These are phyloP conservation scores for Coccomyxa sp. DNA, from an alignment of 139 green algal genomes.

Conservation along the genomic window DNA sequence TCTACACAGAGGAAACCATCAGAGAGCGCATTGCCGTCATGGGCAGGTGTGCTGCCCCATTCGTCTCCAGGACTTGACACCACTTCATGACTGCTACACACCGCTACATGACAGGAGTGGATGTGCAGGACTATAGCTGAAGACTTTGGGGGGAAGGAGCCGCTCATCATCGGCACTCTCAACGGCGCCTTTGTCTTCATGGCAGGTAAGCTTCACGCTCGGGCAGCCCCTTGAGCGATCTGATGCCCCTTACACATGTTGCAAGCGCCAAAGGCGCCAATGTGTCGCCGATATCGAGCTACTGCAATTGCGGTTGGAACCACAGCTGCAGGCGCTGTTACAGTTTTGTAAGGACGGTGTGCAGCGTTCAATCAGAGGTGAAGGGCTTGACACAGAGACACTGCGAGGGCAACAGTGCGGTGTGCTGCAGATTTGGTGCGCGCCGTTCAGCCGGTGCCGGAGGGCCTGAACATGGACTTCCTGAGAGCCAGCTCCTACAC, in stretches of 20 bases:
- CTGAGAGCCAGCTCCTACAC: constrained; percentile 41
- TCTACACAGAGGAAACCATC: neutral
- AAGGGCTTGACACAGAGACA: neutral
- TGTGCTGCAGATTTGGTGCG: constrained; percentile 43
- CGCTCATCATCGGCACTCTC: constrained; percentile 46
- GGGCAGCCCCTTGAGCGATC: no score
- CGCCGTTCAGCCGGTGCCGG: constrained; percentile 36
- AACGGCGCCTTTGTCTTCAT: constrained; percentile 61
- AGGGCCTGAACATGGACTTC: constrained; percentile 51
- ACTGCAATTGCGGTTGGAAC: no score
- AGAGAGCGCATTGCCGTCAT: neutral
- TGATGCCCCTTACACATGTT: no score
- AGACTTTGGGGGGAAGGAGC: constrained; percentile 35
- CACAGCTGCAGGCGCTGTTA: neutral
- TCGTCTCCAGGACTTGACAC: neutral
- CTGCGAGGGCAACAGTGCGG: neutral
- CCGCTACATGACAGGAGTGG: neutral
- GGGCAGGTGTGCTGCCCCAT: neutral
- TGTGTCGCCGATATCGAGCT: no score
- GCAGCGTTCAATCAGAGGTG: neutral
- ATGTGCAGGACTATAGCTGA: constrained; percentile 30
- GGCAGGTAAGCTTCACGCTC: no score
- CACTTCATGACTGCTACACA: neutral
- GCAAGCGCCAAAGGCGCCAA: no score
- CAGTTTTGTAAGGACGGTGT: neutral